Conservation (phyloP, 805 yeast genomes). For the Yamadazyma tumulicola region DNA sequence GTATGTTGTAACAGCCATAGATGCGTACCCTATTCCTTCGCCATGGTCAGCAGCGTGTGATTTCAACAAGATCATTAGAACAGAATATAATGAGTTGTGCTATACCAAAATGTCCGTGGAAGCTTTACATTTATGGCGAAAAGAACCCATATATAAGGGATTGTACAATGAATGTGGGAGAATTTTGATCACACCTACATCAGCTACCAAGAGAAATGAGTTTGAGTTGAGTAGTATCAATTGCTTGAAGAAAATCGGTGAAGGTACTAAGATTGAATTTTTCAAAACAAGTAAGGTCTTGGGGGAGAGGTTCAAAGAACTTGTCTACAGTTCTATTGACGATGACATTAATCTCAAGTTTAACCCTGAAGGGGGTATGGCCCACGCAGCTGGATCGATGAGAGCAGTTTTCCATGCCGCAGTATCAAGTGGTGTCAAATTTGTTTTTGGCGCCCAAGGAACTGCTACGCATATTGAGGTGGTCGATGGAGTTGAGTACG, state of each 20-base stretch:
- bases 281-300: slow-evolving; percentile 24
- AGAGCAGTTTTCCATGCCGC: slow-evolving; percentile 21
- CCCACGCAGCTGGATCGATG: slow-evolving; percentile 39
- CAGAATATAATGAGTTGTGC: slow-evolving; percentile 43
- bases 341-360: slow-evolving; percentile 18
- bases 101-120: slow-evolving; percentile 44
- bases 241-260: slow-evolving; percentile 23
- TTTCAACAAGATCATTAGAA: slow-evolving; percentile 45
- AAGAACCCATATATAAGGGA: slow-evolving; percentile 28
- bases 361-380: slow-evolving; percentile 41
- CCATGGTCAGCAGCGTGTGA: slow-evolving; percentile 48
- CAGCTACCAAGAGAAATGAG: slow-evolving; percentile 27
- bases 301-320: slow-evolving; percentile 17
- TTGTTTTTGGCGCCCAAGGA: slow-evolving; percentile 14
- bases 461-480: slow-evolving; percentile 7
- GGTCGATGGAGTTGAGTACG: slow-evolving; percentile 13
- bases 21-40: slow-evolving; percentile 39
- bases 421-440: slow-evolving; percentile 11
- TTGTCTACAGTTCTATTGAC: slow-evolving; percentile 12
- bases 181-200: slow-evolving; percentile 30
- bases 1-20: slow-evolving; percentile 14
- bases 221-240: slow-evolving; percentile 37
- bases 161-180: slow-evolving; percentile 42
- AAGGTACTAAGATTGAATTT: slow-evolving; percentile 23
- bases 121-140: slow-evolving; percentile 39